A percentile compares a stretch with the other conserved stretches of the same genome.
phyloP scores from a whole-genome alignment of 371 early-diverging fungal species.

The Coemansia sp. region DNA sequence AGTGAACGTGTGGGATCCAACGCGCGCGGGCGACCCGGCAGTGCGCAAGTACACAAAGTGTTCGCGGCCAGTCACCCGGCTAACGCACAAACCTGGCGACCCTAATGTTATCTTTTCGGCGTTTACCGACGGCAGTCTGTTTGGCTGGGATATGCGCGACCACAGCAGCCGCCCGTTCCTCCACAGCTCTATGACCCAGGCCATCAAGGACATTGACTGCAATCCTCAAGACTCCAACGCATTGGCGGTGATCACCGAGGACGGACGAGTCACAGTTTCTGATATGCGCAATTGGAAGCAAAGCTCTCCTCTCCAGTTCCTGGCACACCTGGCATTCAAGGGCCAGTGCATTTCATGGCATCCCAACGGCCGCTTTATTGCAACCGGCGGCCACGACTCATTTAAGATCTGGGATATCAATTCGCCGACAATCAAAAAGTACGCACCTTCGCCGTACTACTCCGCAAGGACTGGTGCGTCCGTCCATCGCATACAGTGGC shows the following conservation, averaged over 20 bases:
- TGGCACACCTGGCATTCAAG: conserved; percentile 30
- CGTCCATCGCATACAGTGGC: conserved; percentile 46
- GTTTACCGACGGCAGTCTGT: conserved; percentile 39
- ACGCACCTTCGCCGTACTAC: conserved; percentile 24
- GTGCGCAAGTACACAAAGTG: conserved; percentile 25
- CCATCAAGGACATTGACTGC: conserved; percentile 48
- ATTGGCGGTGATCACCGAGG: conserved; percentile 41
- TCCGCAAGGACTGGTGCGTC: conserved; percentile 27
- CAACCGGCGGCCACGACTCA: conserved; percentile 46
- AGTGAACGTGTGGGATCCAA: conserved; percentile 50
- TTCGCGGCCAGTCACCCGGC: conserved; percentile 39
- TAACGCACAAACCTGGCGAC: conserved; percentile 46
- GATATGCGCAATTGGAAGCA: conserved; percentile 31
- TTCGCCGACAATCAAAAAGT: conserved; percentile 12
- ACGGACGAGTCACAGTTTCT: conserved; percentile 43
- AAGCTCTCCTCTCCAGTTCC: not conserved
- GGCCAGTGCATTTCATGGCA: conserved; percentile 51
- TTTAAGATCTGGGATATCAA: conserved; percentile 46
- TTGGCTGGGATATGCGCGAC: conserved; percentile 44
- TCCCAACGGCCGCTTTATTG: conserved; percentile 47
- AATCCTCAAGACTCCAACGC: conserved; percentile 45
- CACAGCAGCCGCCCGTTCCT: conserved; percentile 13
- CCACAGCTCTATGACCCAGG: conserved; percentile 17
- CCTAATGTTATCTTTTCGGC: conserved; percentile 42
- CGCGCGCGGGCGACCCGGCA: conserved; percentile 21